Percentiles rank a stretch among this genome's conserved stretches.
phyloP scores from a whole-genome alignment of 2,329 filamentous ascomycete genomes.

The Dactylellina haptotyla region DNA sequence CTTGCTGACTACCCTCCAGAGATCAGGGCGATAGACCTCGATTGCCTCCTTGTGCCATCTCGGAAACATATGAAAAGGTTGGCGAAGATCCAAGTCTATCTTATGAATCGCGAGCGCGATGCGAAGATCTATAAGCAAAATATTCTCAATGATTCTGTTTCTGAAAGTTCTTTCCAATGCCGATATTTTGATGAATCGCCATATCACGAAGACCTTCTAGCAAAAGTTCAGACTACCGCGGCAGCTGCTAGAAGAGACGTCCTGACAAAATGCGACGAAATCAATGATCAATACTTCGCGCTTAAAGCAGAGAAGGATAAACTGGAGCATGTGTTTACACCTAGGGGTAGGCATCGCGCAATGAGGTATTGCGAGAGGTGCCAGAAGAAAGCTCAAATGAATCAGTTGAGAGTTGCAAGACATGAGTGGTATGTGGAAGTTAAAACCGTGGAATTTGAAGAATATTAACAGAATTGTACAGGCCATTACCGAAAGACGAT shows the following conservation, averaged over 20 bases:
- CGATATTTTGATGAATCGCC: constrained; percentile 65
- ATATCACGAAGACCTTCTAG: constrained; percentile 60
- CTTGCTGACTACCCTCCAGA: constrained; percentile 65
- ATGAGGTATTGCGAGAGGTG: constrained; percentile 40
- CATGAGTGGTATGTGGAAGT: constrained; percentile 69
- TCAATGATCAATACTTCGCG: constrained; percentile 5
- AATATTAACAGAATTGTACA: neutral
- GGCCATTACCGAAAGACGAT: constrained; percentile 15
- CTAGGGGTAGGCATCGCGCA: constrained; percentile 11
- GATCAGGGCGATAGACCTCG: constrained; percentile 62
- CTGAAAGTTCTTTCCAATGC: constrained; percentile 63
- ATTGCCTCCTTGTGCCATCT: constrained; percentile 64
- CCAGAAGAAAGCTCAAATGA: constrained; percentile 61
- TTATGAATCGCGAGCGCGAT: constrained; percentile 60
- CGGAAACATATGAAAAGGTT: constrained; percentile 65
- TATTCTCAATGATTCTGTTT: constrained; percentile 62
- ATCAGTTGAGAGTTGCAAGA: constrained; percentile 63
- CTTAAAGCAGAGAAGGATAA: neutral
- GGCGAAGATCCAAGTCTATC: constrained; percentile 64
- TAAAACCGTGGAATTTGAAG: constrained; percentile 59
- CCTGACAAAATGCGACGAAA: neutral
- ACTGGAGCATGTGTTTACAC: constrained; percentile 30
- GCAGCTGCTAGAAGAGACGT: constrained; percentile 6
- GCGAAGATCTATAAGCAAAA: constrained; percentile 57
- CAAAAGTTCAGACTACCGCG: constrained; percentile 10